These are phyloP conservation scores for Asterochloris erici DNA, from an alignment of 139 green algal species.

Conservation along the genomic window DNA sequence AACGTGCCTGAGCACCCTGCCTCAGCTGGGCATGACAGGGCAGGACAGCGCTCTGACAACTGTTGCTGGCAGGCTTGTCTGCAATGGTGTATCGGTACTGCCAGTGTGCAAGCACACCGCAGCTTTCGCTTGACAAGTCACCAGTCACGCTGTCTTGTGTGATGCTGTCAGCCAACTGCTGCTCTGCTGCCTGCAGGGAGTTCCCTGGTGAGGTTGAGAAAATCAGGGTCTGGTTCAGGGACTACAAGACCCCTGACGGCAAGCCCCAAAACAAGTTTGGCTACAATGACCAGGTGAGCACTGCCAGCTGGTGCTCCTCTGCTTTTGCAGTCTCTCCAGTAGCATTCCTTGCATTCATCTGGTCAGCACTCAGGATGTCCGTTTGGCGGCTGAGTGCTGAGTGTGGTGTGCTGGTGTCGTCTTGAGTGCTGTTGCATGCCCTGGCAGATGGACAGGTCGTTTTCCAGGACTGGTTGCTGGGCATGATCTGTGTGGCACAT, in stretches of 20 bases:
- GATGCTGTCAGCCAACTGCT: too few relatives aligned
- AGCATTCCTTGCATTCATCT: neutral
- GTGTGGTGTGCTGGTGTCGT: neutral
- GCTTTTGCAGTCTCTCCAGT: neutral
- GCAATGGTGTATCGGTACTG: too few relatives aligned
- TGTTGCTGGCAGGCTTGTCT: too few relatives aligned
- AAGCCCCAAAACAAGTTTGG: conserved; percentile 95
- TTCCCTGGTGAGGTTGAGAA: conserved; percentile 93
- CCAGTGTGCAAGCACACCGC: too few relatives aligned
- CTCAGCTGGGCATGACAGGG: too few relatives aligned
- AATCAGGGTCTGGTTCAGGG: conserved; percentile 94
- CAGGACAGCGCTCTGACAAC: too few relatives aligned
- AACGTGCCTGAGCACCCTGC: too few relatives aligned
- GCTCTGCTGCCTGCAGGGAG: conserved; percentile 49
- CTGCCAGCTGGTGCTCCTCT: neutral
- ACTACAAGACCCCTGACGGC: conserved; percentile 99
- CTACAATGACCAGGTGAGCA: conserved; percentile 60
- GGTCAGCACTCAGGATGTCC: neutral
- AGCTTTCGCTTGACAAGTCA: too few relatives aligned
- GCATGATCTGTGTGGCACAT: neutral
- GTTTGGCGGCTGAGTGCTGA: neutral
- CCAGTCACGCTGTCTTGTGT: too few relatives aligned
- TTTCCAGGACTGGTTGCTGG: neutral
- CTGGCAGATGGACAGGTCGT: neutral
- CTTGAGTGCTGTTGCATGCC: neutral